Conservation (phyloP, 176 grass and related monocot genomes). For the Hordeum marinum region DNA sequence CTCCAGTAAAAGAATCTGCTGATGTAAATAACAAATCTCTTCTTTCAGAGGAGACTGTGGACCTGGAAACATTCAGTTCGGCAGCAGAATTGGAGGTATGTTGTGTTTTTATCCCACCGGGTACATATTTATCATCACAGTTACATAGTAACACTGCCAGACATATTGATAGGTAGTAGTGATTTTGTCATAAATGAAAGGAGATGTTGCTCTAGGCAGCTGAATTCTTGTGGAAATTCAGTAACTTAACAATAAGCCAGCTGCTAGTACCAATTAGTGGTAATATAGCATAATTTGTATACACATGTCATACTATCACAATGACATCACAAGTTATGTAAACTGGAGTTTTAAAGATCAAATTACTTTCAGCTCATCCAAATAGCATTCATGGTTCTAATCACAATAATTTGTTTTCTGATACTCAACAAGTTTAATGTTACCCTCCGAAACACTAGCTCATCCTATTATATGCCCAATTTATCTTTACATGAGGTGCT, state of each 20-base stretch:
- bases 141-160: not conserved
- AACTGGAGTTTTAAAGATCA: not conserved
- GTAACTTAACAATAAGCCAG: not conserved
- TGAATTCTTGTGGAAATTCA: not conserved
- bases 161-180: slow-evolving; percentile 5
- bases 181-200: not conserved
- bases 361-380: not conserved
- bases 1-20: slow-evolving; percentile 15
- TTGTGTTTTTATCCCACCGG: not conserved
- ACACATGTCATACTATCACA: not conserved
- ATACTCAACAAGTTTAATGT: not conserved
- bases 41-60: slow-evolving; percentile 38
- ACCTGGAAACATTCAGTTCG: slow-evolving; percentile 56
- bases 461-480: not conserved
- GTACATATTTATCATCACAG: not conserved
- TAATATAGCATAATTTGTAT: slow-evolving; percentile 1
- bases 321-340: not conserved
- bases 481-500: not conserved
- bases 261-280: not conserved
- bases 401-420: not conserved
- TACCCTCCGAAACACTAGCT: not conserved
- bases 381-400: slow-evolving; percentile 6
- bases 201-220: not conserved
- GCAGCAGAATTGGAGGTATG: slow-evolving; percentile 70
- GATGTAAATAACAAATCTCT: not conserved